A percentile compares a stretch with the other conserved stretches of the same genome.
Evolutionary conservation across 2,329 filamentous ascomycete genomes (phyloP).

Genomic region (Colletotrichum horii): DNA sequence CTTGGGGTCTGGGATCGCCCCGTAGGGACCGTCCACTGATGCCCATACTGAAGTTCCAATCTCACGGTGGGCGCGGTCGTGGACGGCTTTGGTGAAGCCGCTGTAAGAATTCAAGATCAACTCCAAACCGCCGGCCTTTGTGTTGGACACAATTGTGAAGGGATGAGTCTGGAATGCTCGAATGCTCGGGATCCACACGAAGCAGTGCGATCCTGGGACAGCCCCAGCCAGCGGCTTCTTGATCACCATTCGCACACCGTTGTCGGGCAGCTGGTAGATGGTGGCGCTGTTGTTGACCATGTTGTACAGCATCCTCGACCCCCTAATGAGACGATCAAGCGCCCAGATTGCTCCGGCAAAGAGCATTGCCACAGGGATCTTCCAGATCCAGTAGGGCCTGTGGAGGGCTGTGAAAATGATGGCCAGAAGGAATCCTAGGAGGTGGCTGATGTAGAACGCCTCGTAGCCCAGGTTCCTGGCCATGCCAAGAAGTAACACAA

Average conservation of each 20-base stretch:
- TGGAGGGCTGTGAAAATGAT: constrained; percentile 48
- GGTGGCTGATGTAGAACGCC: constrained; percentile 50
- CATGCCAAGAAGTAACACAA: constrained; percentile 38
- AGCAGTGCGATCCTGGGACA: constrained; percentile 45
- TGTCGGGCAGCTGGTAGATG: constrained; percentile 46
- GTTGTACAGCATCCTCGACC: constrained; percentile 29
- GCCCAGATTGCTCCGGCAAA: constrained; percentile 46
- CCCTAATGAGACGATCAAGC: constrained; percentile 47
- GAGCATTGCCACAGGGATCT: constrained; percentile 41
- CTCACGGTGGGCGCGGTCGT: constrained; percentile 45
- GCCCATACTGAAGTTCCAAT: constrained; percentile 45
- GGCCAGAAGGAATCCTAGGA: constrained; percentile 44
- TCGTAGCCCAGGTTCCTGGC: constrained; percentile 48
- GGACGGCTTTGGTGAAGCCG: constrained; percentile 57
- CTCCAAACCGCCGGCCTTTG: constrained; percentile 42
- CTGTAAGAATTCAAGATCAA: constrained; percentile 55
- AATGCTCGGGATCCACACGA: constrained; percentile 60
- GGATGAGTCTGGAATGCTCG: constrained; percentile 59
- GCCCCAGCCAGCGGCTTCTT: constrained; percentile 39
- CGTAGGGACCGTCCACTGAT: constrained; percentile 60
- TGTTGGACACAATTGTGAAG: constrained; percentile 56
- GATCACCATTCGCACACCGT: constrained; percentile 50
- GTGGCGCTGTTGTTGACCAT: constrained; percentile 44
- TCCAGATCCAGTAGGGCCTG: constrained; percentile 43
- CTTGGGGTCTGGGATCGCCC: constrained; percentile 50